Percentiles rank a stretch among this genome's conserved stretches.
phyloP scores from a whole-genome alignment of 805 yeast genomes.

The Pichia ethanolica region DNA sequence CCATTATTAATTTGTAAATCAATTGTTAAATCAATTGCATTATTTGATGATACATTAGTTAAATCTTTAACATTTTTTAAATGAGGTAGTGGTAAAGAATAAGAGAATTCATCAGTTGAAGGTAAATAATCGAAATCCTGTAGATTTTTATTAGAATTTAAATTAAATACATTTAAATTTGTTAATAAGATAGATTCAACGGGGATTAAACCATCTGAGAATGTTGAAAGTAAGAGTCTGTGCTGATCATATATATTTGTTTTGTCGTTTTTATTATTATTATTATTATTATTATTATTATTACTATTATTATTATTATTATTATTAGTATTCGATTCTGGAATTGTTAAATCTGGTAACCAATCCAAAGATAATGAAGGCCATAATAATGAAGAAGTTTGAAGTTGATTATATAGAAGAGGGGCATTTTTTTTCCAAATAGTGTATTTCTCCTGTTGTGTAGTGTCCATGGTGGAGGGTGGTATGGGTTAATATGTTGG shows the following conservation, averaged over 20 bases:
- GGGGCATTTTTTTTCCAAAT: conserved; percentile 59
- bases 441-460: conserved; percentile 27
- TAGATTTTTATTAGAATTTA: not conserved
- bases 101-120: conserved; percentile 27
- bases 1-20: too few relatives aligned
- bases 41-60: not conserved
- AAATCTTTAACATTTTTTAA: conserved; percentile 6
- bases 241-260: conserved; percentile 8
- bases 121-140: conserved; percentile 29
- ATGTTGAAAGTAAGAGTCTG: conserved; percentile 54
- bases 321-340: not conserved
- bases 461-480: not conserved
- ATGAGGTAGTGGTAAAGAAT: conserved; percentile 9
- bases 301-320: too few relatives aligned
- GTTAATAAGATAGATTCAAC: conserved; percentile 20
- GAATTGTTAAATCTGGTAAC: conserved; percentile 42
- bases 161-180: not conserved
- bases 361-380: conserved; percentile 56
- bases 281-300: too few relatives aligned
- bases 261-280: conserved; percentile 1
- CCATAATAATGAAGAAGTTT: conserved; percentile 52
- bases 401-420: conserved; percentile 44
- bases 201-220: conserved; percentile 44
- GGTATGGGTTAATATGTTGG: not conserved
- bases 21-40: too few relatives aligned